A percentile compares a stretch with the other conserved stretches of the same genome.
phyloP scores from a whole-genome alignment of 148 eudicot species.

The Camellia lanceoleosa region DNA sequence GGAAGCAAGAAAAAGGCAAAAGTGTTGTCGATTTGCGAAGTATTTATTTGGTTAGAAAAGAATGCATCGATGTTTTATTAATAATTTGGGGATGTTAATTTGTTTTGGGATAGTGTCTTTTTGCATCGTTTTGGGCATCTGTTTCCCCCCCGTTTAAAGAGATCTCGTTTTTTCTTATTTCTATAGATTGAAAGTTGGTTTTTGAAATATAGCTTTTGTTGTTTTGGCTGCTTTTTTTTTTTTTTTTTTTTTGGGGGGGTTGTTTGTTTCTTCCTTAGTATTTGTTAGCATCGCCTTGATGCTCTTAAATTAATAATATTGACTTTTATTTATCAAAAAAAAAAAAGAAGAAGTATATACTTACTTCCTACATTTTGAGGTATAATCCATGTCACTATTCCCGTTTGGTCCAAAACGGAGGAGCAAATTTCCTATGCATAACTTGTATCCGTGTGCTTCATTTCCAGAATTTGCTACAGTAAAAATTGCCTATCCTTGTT shows the following conservation, averaged over 20 bases:
- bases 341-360: neutral
- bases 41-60: no score
- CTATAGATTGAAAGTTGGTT: neutral
- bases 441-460: neutral
- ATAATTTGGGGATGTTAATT: no score
- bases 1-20: no score
- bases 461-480: neutral
- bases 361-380: neutral
- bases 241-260: neutral
- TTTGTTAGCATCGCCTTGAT: neutral
- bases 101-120: no score
- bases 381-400: neutral
- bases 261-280: neutral
- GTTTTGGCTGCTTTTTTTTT: neutral
- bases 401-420: neutral
- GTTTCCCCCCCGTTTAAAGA: no score
- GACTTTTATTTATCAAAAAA: no score
- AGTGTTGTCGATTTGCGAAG: no score
- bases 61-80: no score
- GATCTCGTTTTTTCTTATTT: no score
- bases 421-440: neutral
- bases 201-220: neutral
- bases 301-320: no score
- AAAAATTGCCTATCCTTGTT: neutral
- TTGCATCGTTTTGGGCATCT: no score